Evolutionary conservation across 2,329 filamentous ascomycete genomes (phyloP), one percentile per base, ranked within the genome.

Genomic region (Malbranchea cinnamomea): DNA sequence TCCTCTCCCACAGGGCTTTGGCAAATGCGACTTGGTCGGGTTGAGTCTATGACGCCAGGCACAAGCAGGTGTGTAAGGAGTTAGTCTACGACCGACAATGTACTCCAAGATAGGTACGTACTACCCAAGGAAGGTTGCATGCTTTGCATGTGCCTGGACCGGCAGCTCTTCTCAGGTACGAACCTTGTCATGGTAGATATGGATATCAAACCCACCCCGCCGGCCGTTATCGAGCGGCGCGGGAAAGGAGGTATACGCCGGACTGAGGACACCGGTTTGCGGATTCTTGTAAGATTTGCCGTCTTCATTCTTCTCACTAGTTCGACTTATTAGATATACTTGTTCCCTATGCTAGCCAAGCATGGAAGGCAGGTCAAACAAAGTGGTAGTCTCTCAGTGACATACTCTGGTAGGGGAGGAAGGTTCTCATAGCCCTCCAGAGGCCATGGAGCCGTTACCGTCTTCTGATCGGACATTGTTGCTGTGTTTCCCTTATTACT

Each of bases 121-220:
- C n/a, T n/a, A n/a, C n/a, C n/a, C n/a, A n/a, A n/a, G n/a, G n/a
- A n/a, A n/a, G n/a, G n/a, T n/a, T n/a, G n/a, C n/a, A n/a, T n/a
- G n/a, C n/a, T n/a, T n/a, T n/a, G n/a, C n/a, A n/a, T n/a, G n/a
- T n/a, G n/a, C n/a, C n/a, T n/a, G n/a, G n/a, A n/a, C n/a, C n/a
- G n/a, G n/a, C 13, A 26, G 18, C 16, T 29, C 13, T 17, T 11
- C 22, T 18, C 27, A 8, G 6, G 7, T 13, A 34, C 38, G 31
- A 34, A 60, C 57, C 41, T 74, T 70, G 39, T 74, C 70, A 53
- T 83, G 81, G 56, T 93, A 93, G 43, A 93, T 74, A 53, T 93
- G 84, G 10, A 91, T 56, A 48, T 93, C 84, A 41, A 93, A 93
- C 7, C 74, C 84, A 21, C 79, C 80, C 4, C 71, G 65, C 2